Percentiles rank a stretch among this genome's conserved stretches.
phyloP scores from a whole-genome alignment of 2,329 filamentous ascomycete species.

The Cercospora beticola region DNA sequence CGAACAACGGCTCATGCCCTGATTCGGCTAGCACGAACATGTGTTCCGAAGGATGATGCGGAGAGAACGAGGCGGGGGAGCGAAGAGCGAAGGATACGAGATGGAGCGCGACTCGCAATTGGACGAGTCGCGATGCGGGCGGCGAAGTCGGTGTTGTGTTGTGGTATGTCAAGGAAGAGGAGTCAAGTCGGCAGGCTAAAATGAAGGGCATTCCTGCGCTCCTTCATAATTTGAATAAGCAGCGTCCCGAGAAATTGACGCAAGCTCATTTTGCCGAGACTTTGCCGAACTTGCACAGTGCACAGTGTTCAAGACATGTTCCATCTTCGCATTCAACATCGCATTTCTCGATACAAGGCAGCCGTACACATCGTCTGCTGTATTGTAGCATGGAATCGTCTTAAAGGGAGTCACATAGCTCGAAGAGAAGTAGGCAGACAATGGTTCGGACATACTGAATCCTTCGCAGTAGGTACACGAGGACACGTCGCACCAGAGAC shows the following conservation, averaged over 20 bases:
- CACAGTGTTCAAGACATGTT: background rate
- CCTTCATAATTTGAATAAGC: background rate
- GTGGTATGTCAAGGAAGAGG: background rate
- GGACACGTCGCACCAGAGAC: background rate
- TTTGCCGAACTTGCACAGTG: background rate
- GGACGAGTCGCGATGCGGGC: constrained; percentile 2
- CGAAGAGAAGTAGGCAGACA: background rate
- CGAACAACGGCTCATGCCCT: constrained; percentile 1
- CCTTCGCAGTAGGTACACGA: too few species aligned
- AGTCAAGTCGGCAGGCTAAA: background rate
- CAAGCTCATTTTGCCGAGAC: background rate
- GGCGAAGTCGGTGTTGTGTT: background rate
- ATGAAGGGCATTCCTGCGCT: background rate
- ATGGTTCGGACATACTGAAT: background rate
- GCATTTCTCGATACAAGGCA: background rate
- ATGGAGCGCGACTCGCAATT: background rate
- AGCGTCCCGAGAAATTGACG: background rate
- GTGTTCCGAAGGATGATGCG: background rate
- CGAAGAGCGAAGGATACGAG: constrained; percentile 2
- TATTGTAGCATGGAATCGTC: background rate
- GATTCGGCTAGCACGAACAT: constrained; percentile 2
- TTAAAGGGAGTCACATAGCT: background rate
- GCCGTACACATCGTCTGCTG: background rate
- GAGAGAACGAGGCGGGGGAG: constrained; percentile 8
- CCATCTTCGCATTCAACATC: background rate